Percentiles rank a stretch among this genome's conserved stretches.
Conservation (phyloP, 495 filamentous ascomycete genomes). For the Xylaria castorea region DNA sequence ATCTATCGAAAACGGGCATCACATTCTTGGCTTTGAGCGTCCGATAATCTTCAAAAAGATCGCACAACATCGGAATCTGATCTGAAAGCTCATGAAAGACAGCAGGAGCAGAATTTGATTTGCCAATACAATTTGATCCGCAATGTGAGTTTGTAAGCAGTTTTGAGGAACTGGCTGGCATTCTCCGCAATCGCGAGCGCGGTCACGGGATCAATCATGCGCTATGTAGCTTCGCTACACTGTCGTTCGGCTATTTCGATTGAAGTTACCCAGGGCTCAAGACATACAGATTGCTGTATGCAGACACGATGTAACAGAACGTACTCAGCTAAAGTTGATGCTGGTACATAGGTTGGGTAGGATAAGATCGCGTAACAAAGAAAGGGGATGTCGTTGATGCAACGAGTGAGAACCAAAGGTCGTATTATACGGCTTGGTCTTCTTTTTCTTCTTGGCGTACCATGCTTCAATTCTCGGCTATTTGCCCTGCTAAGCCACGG, state of each 20-base stretch:
- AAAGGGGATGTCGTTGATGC: background rate
- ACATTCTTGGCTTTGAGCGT: slow-evolving; percentile 5
- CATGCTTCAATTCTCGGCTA: background rate
- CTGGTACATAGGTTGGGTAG: background rate
- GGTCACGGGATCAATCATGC: slow-evolving; percentile 17
- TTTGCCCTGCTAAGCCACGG: background rate
- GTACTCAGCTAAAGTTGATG: background rate
- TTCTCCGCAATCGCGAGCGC: slow-evolving; percentile 22
- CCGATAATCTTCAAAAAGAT: slow-evolving; percentile 14
- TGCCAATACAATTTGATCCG: slow-evolving; percentile 20
- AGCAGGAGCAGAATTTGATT: slow-evolving; percentile 1
- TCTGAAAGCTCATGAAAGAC: slow-evolving; percentile 1
- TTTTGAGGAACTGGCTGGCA: slow-evolving; percentile 12
- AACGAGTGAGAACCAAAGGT: background rate
- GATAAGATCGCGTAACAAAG: slow-evolving; percentile 7
- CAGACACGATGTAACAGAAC: background rate
- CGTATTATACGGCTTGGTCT: background rate
- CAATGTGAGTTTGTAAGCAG: slow-evolving; percentile 12
- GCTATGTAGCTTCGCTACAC: slow-evolving; percentile 1
- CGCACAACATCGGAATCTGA: slow-evolving; percentile 17
- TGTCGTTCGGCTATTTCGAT: background rate
- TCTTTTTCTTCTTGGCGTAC: background rate
- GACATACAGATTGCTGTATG: background rate
- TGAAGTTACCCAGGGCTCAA: background rate
- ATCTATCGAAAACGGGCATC: slow-evolving; percentile 17